A percentile compares a stretch with the other conserved stretches of the same genome.
These are phyloP conservation scores for Citrus trifoliata DNA, from an alignment of 345 rosid species.

Conservation along the genomic window DNA sequence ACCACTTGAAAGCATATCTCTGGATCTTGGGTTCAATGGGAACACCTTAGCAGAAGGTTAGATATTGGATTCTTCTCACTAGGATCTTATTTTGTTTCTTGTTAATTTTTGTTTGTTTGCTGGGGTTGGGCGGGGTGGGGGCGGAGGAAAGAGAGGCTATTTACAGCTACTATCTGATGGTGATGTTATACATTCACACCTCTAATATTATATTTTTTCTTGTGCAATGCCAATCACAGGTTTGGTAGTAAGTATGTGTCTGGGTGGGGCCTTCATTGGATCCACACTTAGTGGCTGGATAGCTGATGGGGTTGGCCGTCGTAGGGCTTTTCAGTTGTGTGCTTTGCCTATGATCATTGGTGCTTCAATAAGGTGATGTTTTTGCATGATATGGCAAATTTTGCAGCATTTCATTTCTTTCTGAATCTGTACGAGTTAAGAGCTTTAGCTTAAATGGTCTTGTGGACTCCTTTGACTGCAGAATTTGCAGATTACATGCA, in stretches of 20 bases:
- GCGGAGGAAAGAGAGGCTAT: not conserved
- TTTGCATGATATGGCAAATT: constrained; percentile 5
- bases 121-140: not conserved
- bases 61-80: not conserved
- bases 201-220: not conserved
- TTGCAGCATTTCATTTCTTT: constrained; percentile 3
- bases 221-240: constrained; percentile 44
- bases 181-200: not conserved
- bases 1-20: constrained; percentile 88
- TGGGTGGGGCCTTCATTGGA: constrained; percentile 85
- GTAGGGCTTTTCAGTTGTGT: constrained; percentile 84
- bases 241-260: constrained; percentile 89
- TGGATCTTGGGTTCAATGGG: constrained; percentile 86
- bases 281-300: constrained; percentile 80
- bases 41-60: constrained; percentile 92
- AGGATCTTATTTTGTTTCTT: not conserved
- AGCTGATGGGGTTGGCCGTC: constrained; percentile 84
- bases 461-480: not conserved
- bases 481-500: not conserved
- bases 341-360: constrained; percentile 92
- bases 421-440: not conserved
- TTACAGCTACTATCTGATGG: not conserved
- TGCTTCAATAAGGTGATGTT: constrained; percentile 65
- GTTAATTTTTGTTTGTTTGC: not conserved
- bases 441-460: not conserved